Conservation (phyloP, 306 rosid genomes). For the Herpetospermum pedunculosum region DNA sequence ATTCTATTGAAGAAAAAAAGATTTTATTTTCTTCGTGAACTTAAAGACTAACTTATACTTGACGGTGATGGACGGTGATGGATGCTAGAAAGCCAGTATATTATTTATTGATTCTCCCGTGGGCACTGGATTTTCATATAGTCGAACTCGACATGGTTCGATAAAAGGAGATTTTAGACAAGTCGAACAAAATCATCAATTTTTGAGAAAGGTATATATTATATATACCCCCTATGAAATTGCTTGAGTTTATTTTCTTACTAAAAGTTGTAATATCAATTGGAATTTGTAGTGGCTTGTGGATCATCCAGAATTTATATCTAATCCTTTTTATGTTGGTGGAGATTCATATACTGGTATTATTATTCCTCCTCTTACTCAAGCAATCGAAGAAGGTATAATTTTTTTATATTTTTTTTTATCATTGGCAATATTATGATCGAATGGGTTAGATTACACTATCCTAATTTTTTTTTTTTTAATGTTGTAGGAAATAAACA, state of each 20-base stretch:
- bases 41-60: too few relatives aligned
- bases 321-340: conserved; percentile 38
- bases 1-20: conserved; percentile 41
- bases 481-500: conserved; percentile 35
- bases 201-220: conserved; percentile 33
- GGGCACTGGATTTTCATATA: conserved; percentile 60
- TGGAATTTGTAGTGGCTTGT: conserved; percentile 44
- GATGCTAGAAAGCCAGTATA: conserved; percentile 33
- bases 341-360: conserved; percentile 75
- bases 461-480: not conserved
- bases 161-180: conserved; percentile 25
- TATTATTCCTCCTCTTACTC: conserved; percentile 35
- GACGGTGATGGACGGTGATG: too few relatives aligned
- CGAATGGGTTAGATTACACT: too few relatives aligned
- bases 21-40: too few relatives aligned
- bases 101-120: conserved; percentile 60
- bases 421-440: too few relatives aligned
- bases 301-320: conserved; percentile 40
- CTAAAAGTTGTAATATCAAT: too few relatives aligned
- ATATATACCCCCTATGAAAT: too few relatives aligned
- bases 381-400: conserved; percentile 49
- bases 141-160: conserved; percentile 13
- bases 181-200: conserved; percentile 33
- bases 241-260: too few relatives aligned
- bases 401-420: too few relatives aligned